Evolutionary conservation across 2,329 filamentous ascomycete species (phyloP).

Genomic region (Clathrospora elynae): DNA sequence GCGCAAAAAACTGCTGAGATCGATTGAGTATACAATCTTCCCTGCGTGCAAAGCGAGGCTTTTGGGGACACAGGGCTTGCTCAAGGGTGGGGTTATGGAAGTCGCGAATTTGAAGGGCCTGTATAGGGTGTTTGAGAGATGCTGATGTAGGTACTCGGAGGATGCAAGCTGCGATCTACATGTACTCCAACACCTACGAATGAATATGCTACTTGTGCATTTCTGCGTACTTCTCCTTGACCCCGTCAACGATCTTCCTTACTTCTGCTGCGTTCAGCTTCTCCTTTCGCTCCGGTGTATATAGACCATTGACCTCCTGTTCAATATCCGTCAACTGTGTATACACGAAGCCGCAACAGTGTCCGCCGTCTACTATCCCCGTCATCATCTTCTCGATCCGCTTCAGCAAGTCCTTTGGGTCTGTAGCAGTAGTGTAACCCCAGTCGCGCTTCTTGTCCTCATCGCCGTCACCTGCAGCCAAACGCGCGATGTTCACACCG

Average conservation of each 20-base stretch:
- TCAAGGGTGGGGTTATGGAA: conserved; percentile 75
- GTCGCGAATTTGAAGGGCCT: conserved; percentile 90
- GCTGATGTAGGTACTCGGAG: too few relatives aligned
- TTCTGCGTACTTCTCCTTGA: conserved; percentile 26
- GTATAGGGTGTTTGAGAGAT: conserved; percentile 93
- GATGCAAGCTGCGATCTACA: too few relatives aligned
- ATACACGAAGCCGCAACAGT: conserved; percentile 68
- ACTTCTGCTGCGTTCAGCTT: conserved; percentile 65
- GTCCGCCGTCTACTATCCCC: conserved; percentile 62
- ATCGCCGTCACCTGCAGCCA: conserved; percentile 34
- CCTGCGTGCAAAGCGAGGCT: conserved; percentile 83
- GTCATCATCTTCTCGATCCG: conserved; percentile 64
- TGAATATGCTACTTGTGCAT: conserved; percentile 26
- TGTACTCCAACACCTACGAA: too few relatives aligned
- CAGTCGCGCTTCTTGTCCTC: conserved; percentile 58
- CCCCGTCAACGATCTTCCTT: conserved; percentile 62
- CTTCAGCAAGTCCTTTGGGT: conserved; percentile 63
- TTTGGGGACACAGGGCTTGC: conserved; percentile 77
- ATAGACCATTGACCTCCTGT: conserved; percentile 71
- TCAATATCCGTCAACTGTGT: conserved; percentile 69
- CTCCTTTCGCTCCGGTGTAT: conserved; percentile 63
- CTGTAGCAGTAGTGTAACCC: conserved; percentile 70
- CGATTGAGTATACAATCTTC: conserved; percentile 85
- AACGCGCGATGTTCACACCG: conserved; percentile 66
- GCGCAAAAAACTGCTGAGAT: conserved; percentile 71